These are phyloP conservation scores for Pyricularia pennisetigena DNA, from an alignment of 2,329 filamentous ascomycete genomes.

Conservation along the genomic window DNA sequence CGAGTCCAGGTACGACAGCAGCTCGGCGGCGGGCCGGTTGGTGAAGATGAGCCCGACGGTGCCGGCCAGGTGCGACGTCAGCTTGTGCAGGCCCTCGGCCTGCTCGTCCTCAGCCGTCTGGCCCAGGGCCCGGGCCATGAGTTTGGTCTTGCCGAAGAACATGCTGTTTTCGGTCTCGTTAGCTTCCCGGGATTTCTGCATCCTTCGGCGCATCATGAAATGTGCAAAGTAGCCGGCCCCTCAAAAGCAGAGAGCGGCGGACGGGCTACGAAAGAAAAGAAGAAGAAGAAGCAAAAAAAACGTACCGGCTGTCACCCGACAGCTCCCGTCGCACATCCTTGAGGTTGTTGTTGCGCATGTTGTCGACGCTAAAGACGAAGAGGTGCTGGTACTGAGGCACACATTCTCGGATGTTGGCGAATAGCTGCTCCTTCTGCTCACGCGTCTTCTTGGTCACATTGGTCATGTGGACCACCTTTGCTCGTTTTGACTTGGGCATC, in stretches of 20 bases:
- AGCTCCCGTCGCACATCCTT: constrained; percentile 84
- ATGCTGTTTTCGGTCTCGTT: constrained; percentile 41
- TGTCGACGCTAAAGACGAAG: constrained; percentile 89
- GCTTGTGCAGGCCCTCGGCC: constrained; percentile 64
- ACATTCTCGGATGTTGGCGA: constrained; percentile 77
- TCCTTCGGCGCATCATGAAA: constrained; percentile 4
- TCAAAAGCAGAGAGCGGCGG: neutral
- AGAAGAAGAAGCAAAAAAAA: too few species aligned
- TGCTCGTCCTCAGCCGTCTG: constrained; percentile 67
- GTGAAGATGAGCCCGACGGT: constrained; percentile 88
- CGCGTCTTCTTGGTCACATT: constrained; percentile 87
- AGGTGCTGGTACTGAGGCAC: constrained; percentile 81
- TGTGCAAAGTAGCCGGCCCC: neutral
- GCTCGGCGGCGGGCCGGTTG: constrained; percentile 54
- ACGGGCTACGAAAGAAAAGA: neutral
- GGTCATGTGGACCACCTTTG: constrained; percentile 80
- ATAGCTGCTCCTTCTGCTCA: constrained; percentile 85
- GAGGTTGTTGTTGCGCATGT: constrained; percentile 96
- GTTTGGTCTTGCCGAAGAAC: constrained; percentile 99
- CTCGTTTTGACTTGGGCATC: constrained; percentile 97
- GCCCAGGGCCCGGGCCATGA: constrained; percentile 94
- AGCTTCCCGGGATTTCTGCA: neutral
- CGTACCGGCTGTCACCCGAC: constrained; percentile 66
- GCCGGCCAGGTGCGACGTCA: constrained; percentile 63
- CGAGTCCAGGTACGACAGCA: constrained; percentile 62